Base-by-base conservation (phyloP, 352 stramenopile genomes). In the Globisporangium alternatum region DNA sequence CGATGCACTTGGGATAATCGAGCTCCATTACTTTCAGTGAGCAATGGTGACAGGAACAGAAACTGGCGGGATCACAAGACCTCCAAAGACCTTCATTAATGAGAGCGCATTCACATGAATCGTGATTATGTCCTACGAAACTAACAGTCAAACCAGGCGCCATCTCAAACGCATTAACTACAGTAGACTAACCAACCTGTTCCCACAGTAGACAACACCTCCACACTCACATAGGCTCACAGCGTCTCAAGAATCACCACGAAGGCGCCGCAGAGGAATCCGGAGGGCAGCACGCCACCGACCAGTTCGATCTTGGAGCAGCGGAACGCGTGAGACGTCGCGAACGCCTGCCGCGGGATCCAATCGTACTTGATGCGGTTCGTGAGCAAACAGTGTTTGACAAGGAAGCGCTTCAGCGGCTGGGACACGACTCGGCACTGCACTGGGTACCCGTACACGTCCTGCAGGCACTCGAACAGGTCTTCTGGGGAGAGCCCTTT, bases 251-350 rank as follows among this genome's bases (percentile, higher is more conserved):
- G 33, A 21, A 31, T 49, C 33, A 30, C 54, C 4, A 60, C 54
- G 35, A 60, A 60, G n/a, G 33, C 54, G n/a, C 54, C 54, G n/a
- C 54, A 60, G 17, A 60, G 30, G 54, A 60, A 60, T 10, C 54
- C 54, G 9, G 54, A 60, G 30, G 54, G 35, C 35, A 37, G 30
- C 54, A 60, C 54, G n/a, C 54, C 54, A 4, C 30, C 54, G 12
- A 60, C 54, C 30, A 60, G 7, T 35, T 60, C 54, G 12, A 60
- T 17, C 12, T 44, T 43, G 5, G 35, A 37, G 21, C 35, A 33
- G 54, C 54, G 19, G 37, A 35, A 60, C 8, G 19, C 35, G 19
- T 44, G 30, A 12, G 54, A 45, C 8, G 33, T 44, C 39, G 31
- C 35, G 22, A 60, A 60, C 54, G 54, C 54, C 33, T 45, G 39